Base-by-base conservation (phyloP, 495 filamentous ascomycete genomes). In the Delitschia confertaspora region DNA sequence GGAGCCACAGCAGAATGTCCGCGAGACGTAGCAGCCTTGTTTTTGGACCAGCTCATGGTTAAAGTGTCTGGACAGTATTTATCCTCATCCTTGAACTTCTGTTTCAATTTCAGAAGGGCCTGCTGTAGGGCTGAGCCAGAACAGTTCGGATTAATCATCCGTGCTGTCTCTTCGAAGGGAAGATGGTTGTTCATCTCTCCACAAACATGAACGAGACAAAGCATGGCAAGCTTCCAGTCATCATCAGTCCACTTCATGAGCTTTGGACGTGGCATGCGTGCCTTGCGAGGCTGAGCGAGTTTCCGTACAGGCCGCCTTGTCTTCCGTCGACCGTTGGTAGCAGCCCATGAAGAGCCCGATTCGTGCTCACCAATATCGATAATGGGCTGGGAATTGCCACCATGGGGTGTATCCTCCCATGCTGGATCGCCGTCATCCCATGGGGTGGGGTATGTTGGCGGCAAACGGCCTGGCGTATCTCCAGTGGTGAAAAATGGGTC, bases 141-240 rank as follows among this genome's bases (percentile, higher is more conserved):
- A 25, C 19, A 26, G 2, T 6, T 35, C 10, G 14, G 3, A 11
- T 14, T 24, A 14, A 45, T 16, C 14, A 38, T 2, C 33, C 36
- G 18, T 4, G 47, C 47, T 5, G 34, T 33, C 29, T 38, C 16
- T 10, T 25, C 39, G 26, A 50, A 50, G 6, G 39, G 39, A 19
- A 50, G 39, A 3, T 18, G 3, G 17, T 33, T 8, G 19, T 26
- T 19, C 3, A 14, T 10, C 24, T 44, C 33, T 18, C 47, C 47
- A 25, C 47, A 50, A 13, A 33, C 47, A 11, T 23, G 34, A 3
- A 50, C 40, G n/a, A 50, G 38, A 19, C 39, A 38, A 25, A 50
- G 30, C 8, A 39, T 3, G 16, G 31, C 39, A 6, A 18, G 33
- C 33, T 38, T 45, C 32, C 33, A 44, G 25, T 50, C 40, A 20